Evolutionary conservation across 345 rosid species (phyloP), one percentile per base, ranked within the genome.

Genomic region (Litchi chinensis): DNA sequence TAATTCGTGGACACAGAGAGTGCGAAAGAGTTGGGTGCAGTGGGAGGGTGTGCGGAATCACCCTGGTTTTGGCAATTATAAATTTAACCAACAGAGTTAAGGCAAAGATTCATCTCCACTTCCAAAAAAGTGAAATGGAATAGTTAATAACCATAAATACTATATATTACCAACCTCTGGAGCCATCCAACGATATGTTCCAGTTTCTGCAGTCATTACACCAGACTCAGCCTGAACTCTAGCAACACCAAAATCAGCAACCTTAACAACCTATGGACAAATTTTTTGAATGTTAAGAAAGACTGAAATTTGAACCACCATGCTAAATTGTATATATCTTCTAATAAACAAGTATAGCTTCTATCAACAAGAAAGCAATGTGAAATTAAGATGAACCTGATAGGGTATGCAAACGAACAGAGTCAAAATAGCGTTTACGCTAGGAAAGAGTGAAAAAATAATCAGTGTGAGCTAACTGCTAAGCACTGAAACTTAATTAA

Each of bases 171-270:
- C 82, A 77, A 91, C 95, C 93, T 91, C 95, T 22, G 93, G 95
- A 77, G 95, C 95, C 95, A 91, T 91, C 95, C 95, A 91, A 32
- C 93, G 91, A 71, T 91, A 91, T 5, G 93, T 89, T 74, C 95
- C 95, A 65, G 93, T 91, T 86, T 91, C 95, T 21, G 92, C 93
- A 37, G 95, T 91, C 95, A 91, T 91, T 75, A 88, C 87, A 28
- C 93, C 95, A 56, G 92, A 75, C 76, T 76, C 87, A 77, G 81
- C 80, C 79, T 88, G 87, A 77, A 91, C 89, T 84, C 91, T 87
- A 76, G 95, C 93, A 82, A 91, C 88, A 70, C 93, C 95, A 84
- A 91, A 91, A 84, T 91, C 95, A 21, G 93, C 89, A 79, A 91
- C 86, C 82, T 91, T 91, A 43, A 89, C 92, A 28, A 84, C 90